A percentile compares a stretch with the other conserved stretches of the same genome.
These are phyloP conservation scores for Agrocybe chaxingu DNA, from an alignment of 768 basidiomycete genomes.

Conservation along the genomic window DNA sequence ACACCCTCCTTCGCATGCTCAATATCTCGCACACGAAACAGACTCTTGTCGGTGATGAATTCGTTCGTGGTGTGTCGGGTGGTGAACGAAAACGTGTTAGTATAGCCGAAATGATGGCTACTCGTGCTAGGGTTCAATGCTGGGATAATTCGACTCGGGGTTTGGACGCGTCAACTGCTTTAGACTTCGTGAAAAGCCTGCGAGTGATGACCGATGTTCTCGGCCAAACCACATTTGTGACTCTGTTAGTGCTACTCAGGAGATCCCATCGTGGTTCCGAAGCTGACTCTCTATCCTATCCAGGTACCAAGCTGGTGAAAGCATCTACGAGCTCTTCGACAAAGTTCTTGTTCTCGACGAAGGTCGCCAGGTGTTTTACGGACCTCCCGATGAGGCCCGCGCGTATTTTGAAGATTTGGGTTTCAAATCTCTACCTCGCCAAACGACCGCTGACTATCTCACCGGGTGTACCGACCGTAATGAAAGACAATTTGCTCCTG, in stretches of 20 bases:
- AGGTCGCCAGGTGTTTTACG: conserved; percentile 81
- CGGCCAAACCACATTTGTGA: conserved; percentile 76
- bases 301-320: conserved; percentile 81
- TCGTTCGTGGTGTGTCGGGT: conserved; percentile 77
- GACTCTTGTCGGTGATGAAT: conserved; percentile 85
- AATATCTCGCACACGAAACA: conserved; percentile 78
- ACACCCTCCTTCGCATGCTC: conserved; percentile 71
- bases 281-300: neutral
- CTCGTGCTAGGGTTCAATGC: conserved; percentile 73
- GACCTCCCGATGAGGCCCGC: conserved; percentile 69
- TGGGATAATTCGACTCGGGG: conserved; percentile 87
- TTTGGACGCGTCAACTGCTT: conserved; percentile 81
- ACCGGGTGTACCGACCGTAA: conserved; percentile 83
- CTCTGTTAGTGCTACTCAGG: conserved; percentile 38
- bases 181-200: conserved; percentile 80
- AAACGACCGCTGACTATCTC: conserved; percentile 84
- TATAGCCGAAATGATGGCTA: conserved; percentile 86
- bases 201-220: conserved; percentile 83
- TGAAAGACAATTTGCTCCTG: conserved; percentile 75
- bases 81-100: conserved; percentile 79
- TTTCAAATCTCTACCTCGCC: conserved; percentile 71
- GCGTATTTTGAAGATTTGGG: conserved; percentile 76
- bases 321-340: conserved; percentile 76
- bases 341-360: conserved; percentile 83
- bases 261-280: neutral